Conservation (phyloP, 2,329 filamentous ascomycete species). For the Fusarium guadeloupense region DNA sequence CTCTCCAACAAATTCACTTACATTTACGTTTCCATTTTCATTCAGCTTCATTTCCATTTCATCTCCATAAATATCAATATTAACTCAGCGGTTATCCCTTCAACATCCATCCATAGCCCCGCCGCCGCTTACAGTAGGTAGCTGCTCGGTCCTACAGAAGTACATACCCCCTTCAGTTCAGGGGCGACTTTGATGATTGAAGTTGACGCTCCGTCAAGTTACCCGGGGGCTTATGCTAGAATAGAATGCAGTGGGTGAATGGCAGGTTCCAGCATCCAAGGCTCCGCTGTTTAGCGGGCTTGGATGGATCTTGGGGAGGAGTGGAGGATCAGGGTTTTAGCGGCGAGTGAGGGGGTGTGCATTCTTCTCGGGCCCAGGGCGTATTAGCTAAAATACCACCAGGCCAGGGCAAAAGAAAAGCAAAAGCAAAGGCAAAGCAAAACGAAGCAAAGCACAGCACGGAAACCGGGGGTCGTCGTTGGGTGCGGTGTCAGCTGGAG, state of each 20-base stretch:
- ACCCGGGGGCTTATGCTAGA: slow-evolving; percentile 13
- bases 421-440: slow-evolving; percentile 1
- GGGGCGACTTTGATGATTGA: slow-evolving; percentile 26
- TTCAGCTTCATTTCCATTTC: slow-evolving; percentile 2
- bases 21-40: slow-evolving; percentile 3
- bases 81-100: slow-evolving; percentile 19
- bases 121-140: slow-evolving; percentile 12
- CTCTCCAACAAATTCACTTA: not conserved
- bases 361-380: not conserved
- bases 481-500: slow-evolving; percentile 43
- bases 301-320: slow-evolving; percentile 28
- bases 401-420: no score
- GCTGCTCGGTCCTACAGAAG: not conserved
- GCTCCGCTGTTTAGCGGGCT: slow-evolving; percentile 32
- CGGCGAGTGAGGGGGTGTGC: slow-evolving; percentile 25
- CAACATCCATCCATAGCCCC: slow-evolving; percentile 1
- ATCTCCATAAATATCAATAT: slow-evolving; percentile 5
- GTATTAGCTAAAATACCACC: no score
- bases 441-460: slow-evolving; percentile 29
- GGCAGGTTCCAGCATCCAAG: slow-evolving; percentile 34
- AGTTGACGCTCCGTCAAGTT: slow-evolving; percentile 22
- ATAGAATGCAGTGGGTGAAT: slow-evolving; percentile 26
- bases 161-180: slow-evolving; percentile 5
- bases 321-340: slow-evolving; percentile 32
- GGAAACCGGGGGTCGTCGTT: slow-evolving; percentile 33